Percentiles rank a stretch among this genome's conserved stretches.
Evolutionary conservation across 148 eudicot genomes (phyloP).

Genomic region (Silene uniflora): DNA sequence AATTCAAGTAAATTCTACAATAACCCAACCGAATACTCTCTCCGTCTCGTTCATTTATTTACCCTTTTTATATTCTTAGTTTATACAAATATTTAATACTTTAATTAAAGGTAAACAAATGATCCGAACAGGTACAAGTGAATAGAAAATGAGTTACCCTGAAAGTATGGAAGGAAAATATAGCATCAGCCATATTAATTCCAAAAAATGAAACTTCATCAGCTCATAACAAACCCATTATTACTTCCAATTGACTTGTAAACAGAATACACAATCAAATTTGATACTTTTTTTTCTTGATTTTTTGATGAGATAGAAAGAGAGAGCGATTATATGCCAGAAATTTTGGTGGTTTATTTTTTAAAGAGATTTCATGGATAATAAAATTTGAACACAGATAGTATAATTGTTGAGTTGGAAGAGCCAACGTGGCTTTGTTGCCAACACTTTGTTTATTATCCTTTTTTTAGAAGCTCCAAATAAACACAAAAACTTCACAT

Average conservation of each 20-base stretch:
- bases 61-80: no score
- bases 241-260: not conserved
- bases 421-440: conserved; percentile 24
- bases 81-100: no score
- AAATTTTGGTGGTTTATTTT: conserved; percentile 10
- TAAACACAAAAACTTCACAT: no score
- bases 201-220: conserved; percentile 15
- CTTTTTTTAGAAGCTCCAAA: not conserved
- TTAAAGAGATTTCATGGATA: not conserved
- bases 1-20: not conserved
- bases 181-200: conserved; percentile 46
- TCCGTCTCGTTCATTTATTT: no score
- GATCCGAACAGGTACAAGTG: no score
- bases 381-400: conserved; percentile 9
- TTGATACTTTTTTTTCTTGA: not conserved
- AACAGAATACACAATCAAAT: not conserved
- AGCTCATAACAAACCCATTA: conserved; percentile 9
- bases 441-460: conserved; percentile 20
- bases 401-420: conserved; percentile 8
- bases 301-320: conserved; percentile 14
- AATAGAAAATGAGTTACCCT: conserved; percentile 33
- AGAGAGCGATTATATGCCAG: conserved; percentile 17
- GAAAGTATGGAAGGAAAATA: conserved; percentile 36
- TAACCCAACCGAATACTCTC: not conserved
- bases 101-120: no score